Base-by-base conservation (phyloP, 1,139 yeast genomes). In the Insectozyma bohioensis region DNA sequence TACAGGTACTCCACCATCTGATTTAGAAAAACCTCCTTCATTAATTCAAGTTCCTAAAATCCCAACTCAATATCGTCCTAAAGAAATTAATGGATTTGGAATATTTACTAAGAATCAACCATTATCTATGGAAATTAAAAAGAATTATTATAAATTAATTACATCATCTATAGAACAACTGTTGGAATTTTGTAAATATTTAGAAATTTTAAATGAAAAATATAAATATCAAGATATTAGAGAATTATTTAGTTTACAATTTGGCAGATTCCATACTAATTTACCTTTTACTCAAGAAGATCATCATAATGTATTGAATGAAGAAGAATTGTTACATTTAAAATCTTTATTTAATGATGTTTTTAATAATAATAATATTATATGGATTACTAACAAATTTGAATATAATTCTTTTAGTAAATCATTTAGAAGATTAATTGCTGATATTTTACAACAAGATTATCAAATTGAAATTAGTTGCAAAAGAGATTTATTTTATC, bases 301-400 rank as follows among this genome's bases (percentile, higher is more conserved):
- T 9, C 12, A 29, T 14, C 22, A 20, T 9, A 35, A 26, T 5
- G 32, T 15, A 12, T 11, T 33, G 10, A 26, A 30, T 20, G 26
- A 23, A 9, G 40, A 36, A 22, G 24, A 26, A 12, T 33, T 33
- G 30, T 18, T 30, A 15, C 34, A 33, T 4, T 18, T 36, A 26
- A 29, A 26, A 11, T 19, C 15, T 9, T 30, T 33, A 20, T 36
- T 36, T 24, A 25, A 32, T 19, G 36, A 32, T 25, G 20, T 36
- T 10, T 36, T 26, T 17, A 26, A 26, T 17, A 26, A 25, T 12
- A 32, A 32, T 16, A 16, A 27, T 13, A 33, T 31, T 2, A 26
- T 33, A 19, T 36, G 37, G 36, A 31, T 33, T 20, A 35, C 26
- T 3, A 33, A 36, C 18, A 36, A 36, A 19, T 36, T 36, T 33